A percentile compares a stretch with the other conserved stretches of the same genome.
phyloP scores from a whole-genome alignment of 1,139 yeast genomes.

The Hyphopichia khmerensis region DNA sequence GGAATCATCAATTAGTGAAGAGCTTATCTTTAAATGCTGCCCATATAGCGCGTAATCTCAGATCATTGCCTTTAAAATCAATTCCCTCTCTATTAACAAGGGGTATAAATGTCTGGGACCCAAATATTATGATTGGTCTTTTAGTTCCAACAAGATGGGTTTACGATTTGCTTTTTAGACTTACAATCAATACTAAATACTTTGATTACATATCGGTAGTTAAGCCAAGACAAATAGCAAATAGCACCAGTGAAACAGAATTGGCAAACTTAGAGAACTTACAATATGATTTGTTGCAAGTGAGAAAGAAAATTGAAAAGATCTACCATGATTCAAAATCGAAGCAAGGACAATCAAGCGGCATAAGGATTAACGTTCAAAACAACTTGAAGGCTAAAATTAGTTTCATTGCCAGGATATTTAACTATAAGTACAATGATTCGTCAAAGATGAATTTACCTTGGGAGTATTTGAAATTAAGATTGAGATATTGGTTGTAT shows the following conservation, averaged over 20 bases:
- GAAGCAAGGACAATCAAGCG: neutral
- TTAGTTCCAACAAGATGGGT: slow-evolving; percentile 36
- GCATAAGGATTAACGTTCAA: neutral
- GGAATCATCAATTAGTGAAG: slow-evolving; percentile 31
- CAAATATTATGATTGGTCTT: slow-evolving; percentile 33
- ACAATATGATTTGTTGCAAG: slow-evolving; percentile 12
- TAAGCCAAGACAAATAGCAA: slow-evolving; percentile 39
- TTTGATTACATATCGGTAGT: slow-evolving; percentile 32
- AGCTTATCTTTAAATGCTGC: slow-evolving; percentile 15
- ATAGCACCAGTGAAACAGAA: slow-evolving; percentile 25
- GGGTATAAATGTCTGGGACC: slow-evolving; percentile 30
- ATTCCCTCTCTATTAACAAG: slow-evolving; percentile 10
- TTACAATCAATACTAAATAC: slow-evolving; percentile 46
- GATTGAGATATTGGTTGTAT: slow-evolving; percentile 14
- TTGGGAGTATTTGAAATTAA: slow-evolving; percentile 11
- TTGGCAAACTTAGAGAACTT: slow-evolving; percentile 27
- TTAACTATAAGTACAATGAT: neutral
- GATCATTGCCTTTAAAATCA: neutral
- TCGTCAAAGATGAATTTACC: slow-evolving; percentile 5
- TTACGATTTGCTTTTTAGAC: slow-evolving; percentile 37
- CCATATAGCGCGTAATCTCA: slow-evolving; percentile 7
- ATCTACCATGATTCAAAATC: neutral
- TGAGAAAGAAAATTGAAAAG: slow-evolving; percentile 9
- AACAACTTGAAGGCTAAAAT: neutral
- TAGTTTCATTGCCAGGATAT: slow-evolving; percentile 9